Evolutionary conservation across 2,329 filamentous ascomycete genomes (phyloP).

Genomic region (Emergomyces pasteurianus): DNA sequence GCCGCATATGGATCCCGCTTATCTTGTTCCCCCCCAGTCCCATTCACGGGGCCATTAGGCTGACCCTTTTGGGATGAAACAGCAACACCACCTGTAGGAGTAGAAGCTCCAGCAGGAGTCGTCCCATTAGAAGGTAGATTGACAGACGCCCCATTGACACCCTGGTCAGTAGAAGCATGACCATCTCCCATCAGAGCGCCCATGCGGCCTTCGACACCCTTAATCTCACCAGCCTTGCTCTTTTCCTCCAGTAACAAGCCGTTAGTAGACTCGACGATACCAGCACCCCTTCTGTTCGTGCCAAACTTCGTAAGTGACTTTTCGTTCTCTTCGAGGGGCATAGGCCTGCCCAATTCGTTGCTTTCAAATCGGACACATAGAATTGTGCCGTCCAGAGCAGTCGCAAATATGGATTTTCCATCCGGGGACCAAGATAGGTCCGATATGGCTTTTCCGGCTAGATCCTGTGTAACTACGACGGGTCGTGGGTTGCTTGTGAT

Average conservation of each 20-base stretch:
- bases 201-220: slow-evolving; percentile 88
- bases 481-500: slow-evolving; percentile 91
- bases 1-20: slow-evolving; percentile 42
- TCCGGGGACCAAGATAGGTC: slow-evolving; percentile 91
- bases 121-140: slow-evolving; percentile 33
- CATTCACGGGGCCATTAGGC: slow-evolving; percentile 24
- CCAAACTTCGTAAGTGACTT: slow-evolving; percentile 89
- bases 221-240: slow-evolving; percentile 82
- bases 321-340: slow-evolving; percentile 77
- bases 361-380: slow-evolving; percentile 69
- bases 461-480: slow-evolving; percentile 77
- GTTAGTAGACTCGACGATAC: slow-evolving; percentile 85
- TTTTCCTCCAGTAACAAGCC: slow-evolving; percentile 77
- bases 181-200: slow-evolving; percentile 93
- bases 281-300: slow-evolving; percentile 72
- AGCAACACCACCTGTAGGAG: slow-evolving; percentile 17
- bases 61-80: slow-evolving; percentile 19
- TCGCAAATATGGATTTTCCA: slow-evolving; percentile 73
- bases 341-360: slow-evolving; percentile 82
- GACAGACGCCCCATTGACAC: slow-evolving; percentile 36
- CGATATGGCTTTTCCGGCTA: slow-evolving; percentile 83
- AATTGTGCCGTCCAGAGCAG: slow-evolving; percentile 81
- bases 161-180: slow-evolving; percentile 42
- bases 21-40: slow-evolving; percentile 10
- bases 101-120: slow-evolving; percentile 22